Base-by-base conservation (phyloP, 352 stramenopile species). In the Pilasporangium apinafurcum region DNA sequence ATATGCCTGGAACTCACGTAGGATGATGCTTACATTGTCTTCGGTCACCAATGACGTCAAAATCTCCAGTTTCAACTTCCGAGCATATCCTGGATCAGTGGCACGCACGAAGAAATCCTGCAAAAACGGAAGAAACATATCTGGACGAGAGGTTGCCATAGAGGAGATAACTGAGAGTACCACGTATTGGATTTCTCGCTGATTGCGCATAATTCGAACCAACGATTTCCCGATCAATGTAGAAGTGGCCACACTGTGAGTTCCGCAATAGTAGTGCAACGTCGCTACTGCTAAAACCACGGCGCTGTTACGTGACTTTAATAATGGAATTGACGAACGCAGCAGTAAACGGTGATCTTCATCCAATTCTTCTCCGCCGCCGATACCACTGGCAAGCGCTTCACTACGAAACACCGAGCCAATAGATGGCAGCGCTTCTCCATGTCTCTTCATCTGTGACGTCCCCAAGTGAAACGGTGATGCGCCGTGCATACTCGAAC, bases 41-140 rank as follows among this genome's bases (percentile, higher is more conserved):
- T 93, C 68, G 29, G 95, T 95, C 16, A 95, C 89, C 8, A 99
- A 50, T 2, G 83, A 76, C 12, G 90, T 95, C 42, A 99, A 62
- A 44, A 99, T 98, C 64, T 99, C 95, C 8, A 99, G 81, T 77
- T 99, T 99, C 40, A 98, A 84, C 40, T 97, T 88, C 24, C 94
- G 81, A 10, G 94, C 95, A 57, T 98, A 98, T 0, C 80, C 83
- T 14, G 96, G 90, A 59, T 99, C 96, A 13, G 92, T 93, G 22
- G 92, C 90, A 38, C 92, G 65, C 1, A 99, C 94, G 58, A 98
- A 99, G 57, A 99, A 99, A 52, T 98, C 93, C 48, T 95, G 74
- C 28, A 99, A 64, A 61, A 98, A 98, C 8, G 92, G 91, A 9
- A 77, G 82, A 65, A 99, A 99, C 56, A 98, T 97, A 37, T 92